Evolutionary conservation across 345 rosid species (phyloP).

Genomic region (Rhodamnia rubescens): DNA sequence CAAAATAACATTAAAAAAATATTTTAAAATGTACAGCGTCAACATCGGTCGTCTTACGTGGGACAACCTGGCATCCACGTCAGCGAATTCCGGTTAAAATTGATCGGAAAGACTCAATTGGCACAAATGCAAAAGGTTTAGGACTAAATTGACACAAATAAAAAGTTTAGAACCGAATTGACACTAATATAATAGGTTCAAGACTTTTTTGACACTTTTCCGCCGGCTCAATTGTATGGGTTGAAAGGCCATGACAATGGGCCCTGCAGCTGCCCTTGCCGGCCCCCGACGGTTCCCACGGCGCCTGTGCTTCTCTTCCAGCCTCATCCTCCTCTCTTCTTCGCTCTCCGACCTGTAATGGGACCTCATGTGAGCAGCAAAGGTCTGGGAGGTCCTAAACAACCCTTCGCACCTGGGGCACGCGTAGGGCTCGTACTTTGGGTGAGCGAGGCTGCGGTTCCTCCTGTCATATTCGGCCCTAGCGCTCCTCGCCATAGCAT

Average conservation of each 20-base stretch:
- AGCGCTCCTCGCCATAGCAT: background rate
- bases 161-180: too few relatives aligned
- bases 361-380: slow-evolving; percentile 14
- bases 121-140: too few relatives aligned
- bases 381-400: slow-evolving; percentile 1
- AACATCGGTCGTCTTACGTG: too few relatives aligned
- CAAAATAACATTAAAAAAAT: too few relatives aligned
- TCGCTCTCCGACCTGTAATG: slow-evolving; percentile 14
- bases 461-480: slow-evolving; percentile 5
- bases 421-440: slow-evolving; percentile 11
- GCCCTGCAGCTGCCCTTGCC: background rate
- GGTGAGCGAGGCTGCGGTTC: background rate
- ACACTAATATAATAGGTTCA: too few relatives aligned
- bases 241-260: background rate
- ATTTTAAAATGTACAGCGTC: too few relatives aligned
- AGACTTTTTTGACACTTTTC: too few relatives aligned
- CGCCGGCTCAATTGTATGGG: background rate
- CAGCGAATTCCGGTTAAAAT: too few relatives aligned
- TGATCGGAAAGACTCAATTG: too few relatives aligned
- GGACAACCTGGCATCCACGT: too few relatives aligned
- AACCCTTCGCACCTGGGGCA: slow-evolving; percentile 16
- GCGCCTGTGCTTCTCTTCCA: slow-evolving; percentile 4
- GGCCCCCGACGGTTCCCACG: too few relatives aligned
- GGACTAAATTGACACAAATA: too few relatives aligned
- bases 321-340: slow-evolving; percentile 11